Evolutionary conservation across 2,329 filamentous ascomycete genomes (phyloP), one percentile per base, ranked within the genome.

Genomic region (Colletotrichum sp.): DNA sequence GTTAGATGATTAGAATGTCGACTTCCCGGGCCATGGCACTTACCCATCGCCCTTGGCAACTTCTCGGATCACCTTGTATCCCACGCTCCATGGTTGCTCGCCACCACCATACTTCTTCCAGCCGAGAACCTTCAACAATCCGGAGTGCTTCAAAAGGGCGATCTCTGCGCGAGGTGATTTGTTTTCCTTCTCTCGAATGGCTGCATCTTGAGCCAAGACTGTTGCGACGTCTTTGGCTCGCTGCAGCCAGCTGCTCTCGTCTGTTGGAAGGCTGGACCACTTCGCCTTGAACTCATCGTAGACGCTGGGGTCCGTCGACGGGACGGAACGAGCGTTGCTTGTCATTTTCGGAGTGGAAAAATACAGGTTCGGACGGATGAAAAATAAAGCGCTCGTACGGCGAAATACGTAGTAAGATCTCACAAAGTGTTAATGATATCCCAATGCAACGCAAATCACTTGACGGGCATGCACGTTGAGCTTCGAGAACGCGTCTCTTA

Each of bases 41-140:
- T 57, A 91, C 86, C 92, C 92, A 81, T 94, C 92, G 1, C 87
- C 89, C 79, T 92, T 92, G 1, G 92, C 91, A 7, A 94, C 90
- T 74, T 93, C 91, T 0, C 92, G 86, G 32, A 93, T 92, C 0
- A 84, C 85, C 79, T 90, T 89, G 78, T 92, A 93, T 0, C 85
- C 92, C 3, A 92, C 86, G 28, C 81, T 85, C 85, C 85, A 87
- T 0, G 86, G 83, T 78, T 87, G 85, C 12, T 80, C 85, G 21
- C 86, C 86, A n/a, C 86, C 86, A 18, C 86, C 86, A 43, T 86
- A 87, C 72, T 85, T 84, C 21, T 82, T 79, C 8, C 81, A 82
- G 0, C 86, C 86, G 0, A 87, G 81, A 2, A 86, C 67, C 78
- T 86, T 86, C 5, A 86, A 77, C 6, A 88, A 75, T 0, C 85